phyloP scores from a whole-genome alignment of 2,329 filamentous ascomycete species.

The Tolypocladium amazonense region DNA sequence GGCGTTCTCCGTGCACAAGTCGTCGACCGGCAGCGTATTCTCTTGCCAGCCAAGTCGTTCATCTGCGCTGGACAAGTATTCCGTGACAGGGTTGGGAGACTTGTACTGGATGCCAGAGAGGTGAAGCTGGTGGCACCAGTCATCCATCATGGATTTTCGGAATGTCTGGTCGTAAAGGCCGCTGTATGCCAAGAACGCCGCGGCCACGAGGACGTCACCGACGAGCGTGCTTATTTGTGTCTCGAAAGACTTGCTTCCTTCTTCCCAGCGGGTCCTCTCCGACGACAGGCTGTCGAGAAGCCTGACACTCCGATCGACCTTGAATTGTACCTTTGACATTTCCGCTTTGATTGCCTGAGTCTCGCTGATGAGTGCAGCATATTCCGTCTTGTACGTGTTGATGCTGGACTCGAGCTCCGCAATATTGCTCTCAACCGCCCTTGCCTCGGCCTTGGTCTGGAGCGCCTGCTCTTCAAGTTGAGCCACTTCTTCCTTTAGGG shows the following conservation, averaged over 20 bases:
- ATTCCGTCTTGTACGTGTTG: conserved; percentile 89
- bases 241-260: conserved; percentile 95
- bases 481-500: conserved; percentile 79
- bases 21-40: conserved; percentile 85
- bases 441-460: conserved; percentile 86
- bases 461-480: conserved; percentile 80
- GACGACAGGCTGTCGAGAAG: conserved; percentile 91
- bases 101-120: conserved; percentile 93
- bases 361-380: conserved; percentile 90
- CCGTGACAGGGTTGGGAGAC: conserved; percentile 84
- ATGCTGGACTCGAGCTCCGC: conserved; percentile 79
- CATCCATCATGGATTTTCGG: conserved; percentile 93
- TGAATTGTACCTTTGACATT: conserved; percentile 94
- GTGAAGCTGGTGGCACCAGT: conserved; percentile 89
- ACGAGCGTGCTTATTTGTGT: conserved; percentile 95
- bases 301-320: conserved; percentile 92
- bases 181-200: conserved; percentile 92
- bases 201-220: conserved; percentile 90
- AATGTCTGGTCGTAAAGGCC: conserved; percentile 98
- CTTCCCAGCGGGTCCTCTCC: conserved; percentile 88
- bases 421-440: conserved; percentile 84
- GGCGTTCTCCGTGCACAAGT: conserved; percentile 96
- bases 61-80: conserved; percentile 93
- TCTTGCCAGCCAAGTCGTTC: conserved; percentile 93
- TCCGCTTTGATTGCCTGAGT: conserved; percentile 95